Evolutionary conservation across 352 stramenopile genomes (phyloP), one percentile per base, ranked within the genome.

Genomic region (Bremia lactucae): DNA sequence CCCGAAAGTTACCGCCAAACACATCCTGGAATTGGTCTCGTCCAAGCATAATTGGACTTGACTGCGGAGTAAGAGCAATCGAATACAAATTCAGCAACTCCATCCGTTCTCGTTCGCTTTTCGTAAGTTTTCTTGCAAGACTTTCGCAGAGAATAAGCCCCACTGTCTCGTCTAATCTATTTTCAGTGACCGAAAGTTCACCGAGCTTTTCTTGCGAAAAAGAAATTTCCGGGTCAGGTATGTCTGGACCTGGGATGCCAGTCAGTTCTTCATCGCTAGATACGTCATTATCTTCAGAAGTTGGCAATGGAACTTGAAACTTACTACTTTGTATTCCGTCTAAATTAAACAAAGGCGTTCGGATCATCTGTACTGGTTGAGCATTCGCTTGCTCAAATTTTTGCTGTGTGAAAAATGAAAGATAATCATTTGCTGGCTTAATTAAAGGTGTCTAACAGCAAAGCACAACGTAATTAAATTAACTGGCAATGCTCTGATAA

Each of bases 1-100:
- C 72, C 29, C 56, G 58, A 54, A 87, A 80, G 25, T 68, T 77
- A 19, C 77, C 69, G 7, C 74, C 74, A 60, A 87, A 87, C 2
- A 87, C 65, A 7, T 65, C 42, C 36, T 76, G 61, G 36, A 82
- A 84, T 21, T 75, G 63, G 44, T 84, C 72, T 36, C 74, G 64
- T 51, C 49, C 59, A 16, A 69, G 25, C 8, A 59, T 46, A 31
- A 69, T 62, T 14, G 55, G 59, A 42, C 50, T 69, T 22, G 46
- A 33, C 15, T 65, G 54, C 34, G 55, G 25, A 14, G 36, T 36
- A 11, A 84, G 55, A 15, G 35, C 18, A 26, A 87, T 68, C 1
- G 55, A 68, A 29, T 62, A 67, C 19, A 83, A 49, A 22, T 72
- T 73, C 3, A 63, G 61, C 13, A 65, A 41, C 41, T 80, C 62